Evolutionary conservation across 441 rosid genomes (phyloP).

Genomic region (Viola pubescens): DNA sequence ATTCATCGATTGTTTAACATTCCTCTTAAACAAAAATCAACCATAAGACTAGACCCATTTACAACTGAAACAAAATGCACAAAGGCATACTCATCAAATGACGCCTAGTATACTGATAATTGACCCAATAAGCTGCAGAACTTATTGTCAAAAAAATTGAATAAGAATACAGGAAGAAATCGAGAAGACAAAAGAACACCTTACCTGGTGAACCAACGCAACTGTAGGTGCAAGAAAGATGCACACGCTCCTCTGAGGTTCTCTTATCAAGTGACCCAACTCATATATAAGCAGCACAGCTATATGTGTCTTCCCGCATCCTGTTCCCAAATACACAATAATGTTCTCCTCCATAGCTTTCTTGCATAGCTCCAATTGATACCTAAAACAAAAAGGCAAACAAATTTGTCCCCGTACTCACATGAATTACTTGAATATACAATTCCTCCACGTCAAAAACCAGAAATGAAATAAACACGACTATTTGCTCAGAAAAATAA

Average conservation of each 20-base stretch:
- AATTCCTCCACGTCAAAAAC: too few species aligned
- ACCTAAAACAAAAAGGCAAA: slow-evolving; percentile 32
- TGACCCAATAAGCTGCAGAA: not conserved
- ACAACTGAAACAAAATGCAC: not conserved
- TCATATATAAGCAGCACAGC: slow-evolving; percentile 85
- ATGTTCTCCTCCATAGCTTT: slow-evolving; percentile 76
- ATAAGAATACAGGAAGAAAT: slow-evolving; percentile 1
- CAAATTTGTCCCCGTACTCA: slow-evolving; percentile 1
- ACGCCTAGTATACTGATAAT: not conserved
- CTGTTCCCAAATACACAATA: slow-evolving; percentile 81
- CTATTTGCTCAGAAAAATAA: too few species aligned
- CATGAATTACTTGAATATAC: too few species aligned
- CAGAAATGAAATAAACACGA: too few species aligned
- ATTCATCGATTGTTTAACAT: not conserved
- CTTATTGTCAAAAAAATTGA: not conserved
- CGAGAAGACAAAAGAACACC: slow-evolving; percentile 8
- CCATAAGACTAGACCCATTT: not conserved
- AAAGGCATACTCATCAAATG: not conserved
- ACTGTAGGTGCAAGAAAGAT: slow-evolving; percentile 93
- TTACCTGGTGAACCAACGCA: slow-evolving; percentile 79
- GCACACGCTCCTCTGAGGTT: slow-evolving; percentile 58
- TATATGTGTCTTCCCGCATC: slow-evolving; percentile 95
- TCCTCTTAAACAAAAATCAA: not conserved
- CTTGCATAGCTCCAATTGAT: slow-evolving; percentile 81
- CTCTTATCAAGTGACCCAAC: slow-evolving; percentile 57